phyloP scores from a whole-genome alignment of 2,329 filamentous ascomycete genomes.

The Stenocarpella maydis region DNA sequence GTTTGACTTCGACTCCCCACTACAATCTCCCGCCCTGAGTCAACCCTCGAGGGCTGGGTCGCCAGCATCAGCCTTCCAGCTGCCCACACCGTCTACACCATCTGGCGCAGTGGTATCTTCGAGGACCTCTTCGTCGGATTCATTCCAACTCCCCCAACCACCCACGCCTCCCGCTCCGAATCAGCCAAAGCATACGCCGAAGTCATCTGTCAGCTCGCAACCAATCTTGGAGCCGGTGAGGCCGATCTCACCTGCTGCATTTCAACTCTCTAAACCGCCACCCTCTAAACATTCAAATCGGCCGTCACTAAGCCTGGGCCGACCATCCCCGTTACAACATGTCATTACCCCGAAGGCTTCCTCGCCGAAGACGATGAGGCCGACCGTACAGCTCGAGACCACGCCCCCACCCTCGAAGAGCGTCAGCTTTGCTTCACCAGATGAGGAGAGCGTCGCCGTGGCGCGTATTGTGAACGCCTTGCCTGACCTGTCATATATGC shows the following conservation, averaged over 20 bases:
- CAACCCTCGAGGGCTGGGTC: constrained; percentile 26
- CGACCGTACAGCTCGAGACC: neutral
- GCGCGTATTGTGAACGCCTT: constrained; percentile 40
- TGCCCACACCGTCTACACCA: constrained; percentile 11
- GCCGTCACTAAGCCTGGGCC: constrained; percentile 28
- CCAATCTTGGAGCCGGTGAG: neutral
- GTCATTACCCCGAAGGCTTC: constrained; percentile 25
- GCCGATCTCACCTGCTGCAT: constrained; percentile 23
- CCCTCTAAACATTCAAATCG: constrained; percentile 27
- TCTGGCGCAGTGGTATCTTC: neutral
- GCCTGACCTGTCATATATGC: constrained; percentile 48
- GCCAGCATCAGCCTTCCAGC: constrained; percentile 7
- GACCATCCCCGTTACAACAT: constrained; percentile 31
- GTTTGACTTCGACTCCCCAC: constrained; percentile 33
- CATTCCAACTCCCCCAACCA: constrained; percentile 10
- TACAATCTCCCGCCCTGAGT: constrained; percentile 28
- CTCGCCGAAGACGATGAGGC: constrained; percentile 21
- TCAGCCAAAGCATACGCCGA: constrained; percentile 26
- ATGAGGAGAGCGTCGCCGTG: constrained; percentile 35
- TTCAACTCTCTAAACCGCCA: constrained; percentile 19
- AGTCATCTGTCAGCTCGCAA: constrained; percentile 21
- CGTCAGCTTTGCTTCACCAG: constrained; percentile 25
- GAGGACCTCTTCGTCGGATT: constrained; percentile 14
- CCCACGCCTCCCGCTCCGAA: constrained; percentile 15
- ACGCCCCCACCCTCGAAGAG: neutral